Base-by-base conservation (phyloP, 2,329 filamentous ascomycete genomes). In the Emergomyces africanus region DNA sequence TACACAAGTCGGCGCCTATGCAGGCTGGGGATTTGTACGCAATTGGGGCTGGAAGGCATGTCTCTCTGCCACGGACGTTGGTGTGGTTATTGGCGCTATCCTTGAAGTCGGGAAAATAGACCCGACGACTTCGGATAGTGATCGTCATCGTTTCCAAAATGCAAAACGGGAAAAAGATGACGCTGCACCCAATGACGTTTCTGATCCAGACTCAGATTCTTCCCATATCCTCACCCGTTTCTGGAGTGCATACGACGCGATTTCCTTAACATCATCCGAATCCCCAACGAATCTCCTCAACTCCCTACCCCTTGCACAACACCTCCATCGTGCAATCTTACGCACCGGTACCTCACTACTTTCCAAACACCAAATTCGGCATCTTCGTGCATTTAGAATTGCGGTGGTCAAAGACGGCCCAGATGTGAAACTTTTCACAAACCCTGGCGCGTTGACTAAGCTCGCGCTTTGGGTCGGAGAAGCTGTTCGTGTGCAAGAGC, bases 21-120 rank as follows among this genome's bases (percentile, higher is more conserved):
- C 96, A 71, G 91, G 90, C 12, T 97, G 92, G 92, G 92, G 94
- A 0, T 99, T 97, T 69, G 92, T 97, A 20, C 83, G 91, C 60
- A 95, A 90, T 70, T 99, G 94, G 94, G 94, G 94, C 12, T 99
- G 91, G 91, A 88, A 91, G 70, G 92, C 91, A 0, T 96, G 92
- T 55, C 79, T 97, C 30, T 95, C 89, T 62, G 94, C 94, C 5
- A 88, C 92, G 54, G 94, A 99, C 70, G 90, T 96, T 0, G 90
- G 89, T n/a, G 89, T 96, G 18, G 85, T 97, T 35, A 82, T 97
- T 23, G 90, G 90, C 57, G 90, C 92, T 18, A 86, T 99, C 54
- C 82, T 99, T 1, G 94, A 99, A 75, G 90, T 97, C 33, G 92
- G 94, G 12, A 70, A 71, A 3, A 68, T 72, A 15, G 68, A 72